Evolutionary conservation across 2,329 filamentous ascomycete genomes (phyloP), one percentile per base, ranked within the genome.

Genomic region (Colletotrichum tabaci): DNA sequence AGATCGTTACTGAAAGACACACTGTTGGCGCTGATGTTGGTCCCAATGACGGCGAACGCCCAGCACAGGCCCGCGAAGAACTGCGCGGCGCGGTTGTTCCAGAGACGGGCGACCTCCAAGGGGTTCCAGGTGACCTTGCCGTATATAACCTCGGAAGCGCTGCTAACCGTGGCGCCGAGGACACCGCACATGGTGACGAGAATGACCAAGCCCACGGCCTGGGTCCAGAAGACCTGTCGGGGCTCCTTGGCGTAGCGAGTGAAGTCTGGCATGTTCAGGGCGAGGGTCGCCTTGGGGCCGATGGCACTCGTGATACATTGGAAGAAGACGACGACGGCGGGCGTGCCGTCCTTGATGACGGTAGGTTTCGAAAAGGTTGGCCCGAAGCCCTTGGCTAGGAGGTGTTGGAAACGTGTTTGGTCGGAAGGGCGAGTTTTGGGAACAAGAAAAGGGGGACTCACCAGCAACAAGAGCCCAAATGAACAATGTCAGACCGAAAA

Each of bases 1-100:
- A 89, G 76, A 75, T 89, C 87, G 71, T 88, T 89, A 9, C 86
- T 87, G 16, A 85, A 86, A 1, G 85, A 85, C 68, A 89, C 83
- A 0, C 81, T 83, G 76, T 89, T 89, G 3, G 86, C 86, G 1
- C 83, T 83, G 64, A 89, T 84, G 73, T 89, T 89, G 8, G 85
- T 85, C n/a, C 86, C 84, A 6, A 88, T 82, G 16, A 85, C 82
- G 2, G 86, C 85, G 4, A 89, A 80, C 0, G 75, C 71, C 75
- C 78, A 80, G 35, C 73, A 69, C n/a, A 77, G 40, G 1, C 73
- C 73, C 26, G 74, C 75, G 67, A 80, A 80, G 69, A 80, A 80
- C 18, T 77, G 76, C 9, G 77, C 79, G 7, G 79, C 78, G 10
- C 79, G 75, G 67, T 44, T 76, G 2, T 71, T 53, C 78, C 79